phyloP scores from a whole-genome alignment of 139 green algal genomes.

The Tetratostichococcus sp. region DNA sequence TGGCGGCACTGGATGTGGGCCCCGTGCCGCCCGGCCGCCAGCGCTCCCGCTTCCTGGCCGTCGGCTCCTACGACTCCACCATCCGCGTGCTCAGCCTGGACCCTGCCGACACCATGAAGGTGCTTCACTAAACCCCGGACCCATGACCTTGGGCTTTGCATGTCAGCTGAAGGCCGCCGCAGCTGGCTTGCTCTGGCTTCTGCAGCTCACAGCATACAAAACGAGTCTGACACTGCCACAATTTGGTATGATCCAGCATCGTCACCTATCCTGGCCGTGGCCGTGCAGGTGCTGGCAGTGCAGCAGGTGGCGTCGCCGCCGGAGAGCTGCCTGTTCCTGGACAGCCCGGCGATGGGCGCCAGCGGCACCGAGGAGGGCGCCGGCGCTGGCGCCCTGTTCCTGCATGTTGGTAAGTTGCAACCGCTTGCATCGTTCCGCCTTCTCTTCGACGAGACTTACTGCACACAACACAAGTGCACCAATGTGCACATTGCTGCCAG shows the following conservation, averaged over 20 bases:
- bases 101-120: slow-evolving; percentile 71
- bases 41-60: slow-evolving; percentile 79
- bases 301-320: slow-evolving; percentile 59
- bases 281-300: slow-evolving; percentile 27
- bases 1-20: slow-evolving; percentile 79
- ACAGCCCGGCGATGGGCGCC: slow-evolving; percentile 33
- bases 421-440: too few relatives aligned
- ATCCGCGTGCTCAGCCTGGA: slow-evolving; percentile 83
- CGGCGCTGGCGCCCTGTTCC: slow-evolving; percentile 67
- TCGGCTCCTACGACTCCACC: slow-evolving; percentile 83
- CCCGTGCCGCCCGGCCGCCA: slow-evolving; percentile 74
- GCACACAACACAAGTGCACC: too few relatives aligned
- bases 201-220: too few relatives aligned
- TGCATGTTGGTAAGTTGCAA: slow-evolving; percentile 44
- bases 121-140: background rate
- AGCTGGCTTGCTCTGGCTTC: too few relatives aligned
- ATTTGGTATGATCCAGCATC: too few relatives aligned
- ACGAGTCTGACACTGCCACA: too few relatives aligned
- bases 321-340: slow-evolving; percentile 74
- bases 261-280: too few relatives aligned
- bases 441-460: too few relatives aligned
- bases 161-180: too few relatives aligned
- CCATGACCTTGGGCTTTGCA: too few relatives aligned
- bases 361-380: slow-evolving; percentile 32
- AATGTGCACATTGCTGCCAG: too few relatives aligned